A percentile compares a stretch with the other conserved stretches of the same genome.
phyloP scores from a whole-genome alignment of 352 stramenopile species.

The Paralagenidium karlingii region DNA sequence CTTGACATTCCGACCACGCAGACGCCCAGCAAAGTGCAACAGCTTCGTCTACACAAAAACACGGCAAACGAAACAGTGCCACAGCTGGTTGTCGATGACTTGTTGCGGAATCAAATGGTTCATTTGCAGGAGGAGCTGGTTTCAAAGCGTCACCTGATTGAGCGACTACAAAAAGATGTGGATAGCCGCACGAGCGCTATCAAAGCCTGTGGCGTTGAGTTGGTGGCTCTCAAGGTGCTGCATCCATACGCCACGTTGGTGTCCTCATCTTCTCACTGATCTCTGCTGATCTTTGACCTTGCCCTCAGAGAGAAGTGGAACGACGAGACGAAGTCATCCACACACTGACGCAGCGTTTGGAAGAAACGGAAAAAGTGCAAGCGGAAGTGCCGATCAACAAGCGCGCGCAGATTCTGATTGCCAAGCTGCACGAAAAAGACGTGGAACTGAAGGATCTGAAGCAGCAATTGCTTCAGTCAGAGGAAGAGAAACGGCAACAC shows the following conservation, averaged over 20 bases:
- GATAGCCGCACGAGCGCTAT: slow-evolving; percentile 39
- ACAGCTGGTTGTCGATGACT: slow-evolving; percentile 1
- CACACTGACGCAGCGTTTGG: slow-evolving; percentile 1
- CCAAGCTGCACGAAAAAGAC: slow-evolving; percentile 29
- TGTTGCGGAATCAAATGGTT: slow-evolving; percentile 26
- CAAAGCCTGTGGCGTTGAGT: slow-evolving; percentile 41
- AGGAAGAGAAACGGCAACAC: slow-evolving; percentile 27
- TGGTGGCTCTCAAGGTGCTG: slow-evolving; percentile 42
- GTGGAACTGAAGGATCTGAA: slow-evolving; percentile 20
- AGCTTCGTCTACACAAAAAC: background rate
- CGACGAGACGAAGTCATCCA: background rate
- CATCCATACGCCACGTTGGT: too few relatives aligned
- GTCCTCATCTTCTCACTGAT: background rate
- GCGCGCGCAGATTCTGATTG: background rate
- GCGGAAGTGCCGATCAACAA: too few relatives aligned
- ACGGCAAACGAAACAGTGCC: too few relatives aligned
- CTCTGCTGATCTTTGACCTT: background rate
- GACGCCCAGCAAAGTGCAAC: background rate
- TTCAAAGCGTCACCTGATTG: slow-evolving; percentile 27
- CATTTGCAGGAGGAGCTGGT: slow-evolving; percentile 33
- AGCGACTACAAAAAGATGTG: slow-evolving; percentile 39
- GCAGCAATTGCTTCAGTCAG: slow-evolving; percentile 15
- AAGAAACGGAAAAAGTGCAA: slow-evolving; percentile 2
- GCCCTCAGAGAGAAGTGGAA: too few relatives aligned
- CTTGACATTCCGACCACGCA: background rate